These are phyloP conservation scores for Fusarium begoniae DNA, from an alignment of 2,329 filamentous ascomycete genomes.

Conservation along the genomic window DNA sequence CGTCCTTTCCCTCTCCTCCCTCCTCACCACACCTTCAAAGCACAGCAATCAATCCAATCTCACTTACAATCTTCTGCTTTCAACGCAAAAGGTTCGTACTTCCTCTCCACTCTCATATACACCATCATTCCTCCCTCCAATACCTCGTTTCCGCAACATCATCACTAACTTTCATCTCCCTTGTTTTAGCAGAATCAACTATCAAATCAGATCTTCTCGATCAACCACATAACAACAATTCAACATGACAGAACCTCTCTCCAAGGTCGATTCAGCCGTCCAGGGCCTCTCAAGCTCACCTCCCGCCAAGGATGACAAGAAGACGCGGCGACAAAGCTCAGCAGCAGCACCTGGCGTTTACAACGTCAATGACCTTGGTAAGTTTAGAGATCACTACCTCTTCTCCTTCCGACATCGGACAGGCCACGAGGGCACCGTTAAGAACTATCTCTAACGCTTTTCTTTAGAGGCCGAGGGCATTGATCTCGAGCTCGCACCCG, in stretches of 20 bases:
- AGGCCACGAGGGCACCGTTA: background rate
- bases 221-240: slow-evolving; percentile 33
- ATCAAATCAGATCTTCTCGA: slow-evolving; percentile 33
- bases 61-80: slow-evolving; percentile 39
- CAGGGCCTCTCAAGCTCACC: slow-evolving; percentile 78
- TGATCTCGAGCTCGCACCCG: slow-evolving; percentile 76
- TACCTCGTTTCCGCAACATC: background rate
- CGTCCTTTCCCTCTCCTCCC: slow-evolving; percentile 35
- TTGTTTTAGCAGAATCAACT: slow-evolving; percentile 23
- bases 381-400: slow-evolving; percentile 46
- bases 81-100: slow-evolving; percentile 35
- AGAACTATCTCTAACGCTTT: slow-evolving; percentile 24
- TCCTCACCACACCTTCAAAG: slow-evolving; percentile 34
- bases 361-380: slow-evolving; percentile 89
- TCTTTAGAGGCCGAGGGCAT: slow-evolving; percentile 75
- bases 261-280: slow-evolving; percentile 92
- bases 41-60: slow-evolving; percentile 27
- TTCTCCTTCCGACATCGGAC: slow-evolving; percentile 20
- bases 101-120: background rate
- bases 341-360: slow-evolving; percentile 70
- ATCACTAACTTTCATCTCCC: slow-evolving; percentile 12
- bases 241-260: slow-evolving; percentile 65
- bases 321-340: slow-evolving; percentile 78
- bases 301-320: slow-evolving; percentile 64
- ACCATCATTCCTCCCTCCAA: background rate